These are phyloP conservation scores for Neofusicoccum sp. DNA, from an alignment of 2,329 filamentous ascomycete species.

Conservation along the genomic window DNA sequence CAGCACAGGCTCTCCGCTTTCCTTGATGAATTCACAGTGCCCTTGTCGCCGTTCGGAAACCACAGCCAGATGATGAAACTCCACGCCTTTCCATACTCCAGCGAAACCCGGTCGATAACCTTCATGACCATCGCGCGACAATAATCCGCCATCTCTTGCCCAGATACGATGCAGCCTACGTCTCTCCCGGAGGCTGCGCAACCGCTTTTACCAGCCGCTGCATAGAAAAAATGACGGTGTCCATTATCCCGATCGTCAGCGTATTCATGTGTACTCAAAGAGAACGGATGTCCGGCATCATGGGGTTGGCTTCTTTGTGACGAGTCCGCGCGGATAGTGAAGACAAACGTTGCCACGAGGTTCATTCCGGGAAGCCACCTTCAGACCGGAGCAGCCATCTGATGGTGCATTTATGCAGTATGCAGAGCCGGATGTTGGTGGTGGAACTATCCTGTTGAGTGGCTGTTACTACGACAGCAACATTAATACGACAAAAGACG, in stretches of 20 bases:
- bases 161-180: too few species aligned
- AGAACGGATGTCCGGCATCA: neutral
- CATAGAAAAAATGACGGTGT: neutral
- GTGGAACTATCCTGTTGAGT: conserved; percentile 20
- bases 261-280: neutral
- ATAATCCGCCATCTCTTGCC: conserved; percentile 38
- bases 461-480: conserved; percentile 19
- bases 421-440: conserved; percentile 20
- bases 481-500: neutral
- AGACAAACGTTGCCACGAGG: neutral
- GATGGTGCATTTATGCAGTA: neutral
- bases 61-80: conserved; percentile 36
- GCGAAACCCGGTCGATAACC: conserved; percentile 51
- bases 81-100: conserved; percentile 36
- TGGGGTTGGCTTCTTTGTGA: neutral
- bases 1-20: conserved; percentile 57
- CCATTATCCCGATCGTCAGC: neutral
- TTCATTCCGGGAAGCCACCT: neutral
- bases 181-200: neutral
- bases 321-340: neutral
- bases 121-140: conserved; percentile 51
- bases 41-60: conserved; percentile 58
- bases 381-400: conserved; percentile 8
- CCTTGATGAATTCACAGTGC: conserved; percentile 52
- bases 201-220: neutral